These are phyloP conservation scores for Leptographium procerum DNA, from an alignment of 2,329 filamentous ascomycete species.

Conservation along the genomic window DNA sequence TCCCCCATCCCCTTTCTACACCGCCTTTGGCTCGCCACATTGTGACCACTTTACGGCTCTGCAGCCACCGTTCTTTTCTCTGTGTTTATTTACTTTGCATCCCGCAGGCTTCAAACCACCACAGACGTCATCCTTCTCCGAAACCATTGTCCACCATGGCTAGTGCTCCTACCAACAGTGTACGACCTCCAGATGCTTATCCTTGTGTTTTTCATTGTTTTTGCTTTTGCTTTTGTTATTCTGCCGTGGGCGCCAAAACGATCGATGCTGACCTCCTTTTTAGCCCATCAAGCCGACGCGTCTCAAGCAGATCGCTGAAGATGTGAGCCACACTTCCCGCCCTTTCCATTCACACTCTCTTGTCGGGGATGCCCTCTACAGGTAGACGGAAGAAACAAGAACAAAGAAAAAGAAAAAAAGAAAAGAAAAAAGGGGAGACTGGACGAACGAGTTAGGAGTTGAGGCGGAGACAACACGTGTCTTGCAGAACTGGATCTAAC, in stretches of 20 bases:
- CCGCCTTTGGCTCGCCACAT: neutral
- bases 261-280: neutral
- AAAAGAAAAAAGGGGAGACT: neutral
- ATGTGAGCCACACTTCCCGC: slow-evolving; percentile 42
- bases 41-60: neutral
- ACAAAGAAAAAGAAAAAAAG: neutral
- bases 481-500: neutral
- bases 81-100: neutral
- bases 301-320: slow-evolving; percentile 74
- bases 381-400: neutral
- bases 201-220: neutral
- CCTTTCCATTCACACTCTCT: neutral
- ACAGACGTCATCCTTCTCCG: neutral
- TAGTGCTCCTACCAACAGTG: slow-evolving; percentile 1
- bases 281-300: slow-evolving; percentile 67
- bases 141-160: neutral
- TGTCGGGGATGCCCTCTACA: neutral
- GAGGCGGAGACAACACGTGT: neutral
- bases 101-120: neutral
- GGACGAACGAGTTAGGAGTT: neutral
- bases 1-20: neutral
- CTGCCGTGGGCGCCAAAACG: neutral
- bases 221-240: neutral
- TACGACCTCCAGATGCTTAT: neutral
- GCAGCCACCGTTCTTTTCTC: neutral